Base-by-base conservation (phyloP, 257 asterid genomes). In the Penstemon barbatus region DNA sequence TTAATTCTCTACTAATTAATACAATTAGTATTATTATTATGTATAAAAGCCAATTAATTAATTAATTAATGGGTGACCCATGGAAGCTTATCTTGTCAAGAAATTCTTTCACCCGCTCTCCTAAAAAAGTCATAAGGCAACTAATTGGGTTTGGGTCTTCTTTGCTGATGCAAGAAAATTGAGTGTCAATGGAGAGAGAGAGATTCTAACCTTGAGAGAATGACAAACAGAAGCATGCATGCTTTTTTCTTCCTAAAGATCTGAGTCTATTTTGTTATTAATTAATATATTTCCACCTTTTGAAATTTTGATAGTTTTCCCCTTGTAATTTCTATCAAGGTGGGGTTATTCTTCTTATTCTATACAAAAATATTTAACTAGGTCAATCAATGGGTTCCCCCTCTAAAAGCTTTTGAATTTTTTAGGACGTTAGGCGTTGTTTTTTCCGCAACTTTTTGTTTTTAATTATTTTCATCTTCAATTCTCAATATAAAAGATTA, bases 141-240 rank as follows among this genome's bases (percentile, higher is more conserved):
- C 33, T 25, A 25, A 25, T 25, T 49, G 10, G 4, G 53, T 4
- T 49, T 50, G 72, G 81, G 92, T 86, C 89, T 70, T 79, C 73
- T 74, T 71, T 79, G 82, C 66, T 87, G 90, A 85, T 85, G 87
- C 76, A 82, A 61, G 76, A 70, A 68, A 78, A 63, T 74, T 81
- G 66, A 77, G 87, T 76, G 89, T 87, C 92, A 83, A 86, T 81
- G 85, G 85, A 71, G 77, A 75, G 81, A 74, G 81, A 77, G 73
- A 78, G 84, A 84, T 80, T 85, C 88, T 78, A 69, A 52, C 38
- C 61, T 66, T 1, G 68, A 76, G 87, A 88, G 86, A 83, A 74
- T 81, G 96, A 90, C 96, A 86, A 86, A 73, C 92, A 88, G 89
- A 90, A 84, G 70, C 79, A 77, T 79, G 70, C 79, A 77, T 79